Evolutionary conservation across 106 monocot genomes (phyloP), one percentile per base, ranked within the genome.

Genomic region (Dactylorhiza incarnata): DNA sequence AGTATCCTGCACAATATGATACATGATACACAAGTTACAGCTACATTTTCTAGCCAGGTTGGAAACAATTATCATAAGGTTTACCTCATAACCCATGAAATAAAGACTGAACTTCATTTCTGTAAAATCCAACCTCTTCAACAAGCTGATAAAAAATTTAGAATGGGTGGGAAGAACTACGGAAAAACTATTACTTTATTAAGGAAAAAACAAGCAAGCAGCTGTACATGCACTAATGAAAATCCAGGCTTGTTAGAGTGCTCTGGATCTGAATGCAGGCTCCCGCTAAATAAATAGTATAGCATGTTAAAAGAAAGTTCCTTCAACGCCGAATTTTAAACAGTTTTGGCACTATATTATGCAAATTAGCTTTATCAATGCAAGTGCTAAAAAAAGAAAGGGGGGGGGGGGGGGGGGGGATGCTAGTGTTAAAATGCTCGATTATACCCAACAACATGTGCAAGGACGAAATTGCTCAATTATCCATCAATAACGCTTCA

Each of bases 31-130:
- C 2, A 37, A 74, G 45, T 10, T 49, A 12, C 4, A 11, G 45
- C 7, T 46, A n/a, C 17, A 69, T 1, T 16, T 17, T 16, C 7
- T 37, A 37, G 7, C 17, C n/a, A 69, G 29, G 29, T 17, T 16
- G 24, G 45, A 69, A 46, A 69, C 45, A 69, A 16, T 67, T 48
- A 72, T 77, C 15, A n/a, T 2, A 74, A 74, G 3, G 26, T 61
- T 74, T 84, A 93, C 96, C 96, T 94, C 97, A 85, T 97, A 97
- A 53, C 97, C 97, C 83, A 97, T 48, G 78, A 94, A 97, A 51
- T 97, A 97, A 58, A 97, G 82, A 81, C 91, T 94, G 80, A 97
- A 97, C 77, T 97, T 94, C 93, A 97, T 87, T 82, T 94, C 97
- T 43, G 91, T 80, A 76, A 94, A 94, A 89, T 97, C 97, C 81